A percentile compares a stretch with the other conserved stretches of the same genome.
Conservation (phyloP, 768 basidiomycete genomes). For the Termitomyces sp. region DNA sequence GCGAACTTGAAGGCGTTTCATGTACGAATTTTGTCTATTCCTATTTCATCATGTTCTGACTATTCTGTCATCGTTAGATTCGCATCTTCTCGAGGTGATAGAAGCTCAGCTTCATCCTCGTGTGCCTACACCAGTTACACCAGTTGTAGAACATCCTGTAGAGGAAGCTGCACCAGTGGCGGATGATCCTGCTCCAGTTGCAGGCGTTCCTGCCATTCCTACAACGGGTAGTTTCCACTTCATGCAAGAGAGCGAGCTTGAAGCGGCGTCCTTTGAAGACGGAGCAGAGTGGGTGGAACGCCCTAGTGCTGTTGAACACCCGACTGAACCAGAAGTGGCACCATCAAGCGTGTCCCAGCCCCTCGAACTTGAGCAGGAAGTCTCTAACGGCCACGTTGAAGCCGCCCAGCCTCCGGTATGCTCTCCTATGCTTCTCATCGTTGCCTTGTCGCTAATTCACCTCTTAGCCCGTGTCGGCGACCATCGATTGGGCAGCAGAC, state of each 20-base stretch:
- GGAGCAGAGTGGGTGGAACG: slow-evolving; percentile 54
- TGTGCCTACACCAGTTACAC: slow-evolving; percentile 33
- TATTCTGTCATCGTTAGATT: slow-evolving; percentile 36
- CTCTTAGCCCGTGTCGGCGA: slow-evolving; percentile 17
- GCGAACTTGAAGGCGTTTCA: slow-evolving; percentile 55
- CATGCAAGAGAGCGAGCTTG: slow-evolving; percentile 79
- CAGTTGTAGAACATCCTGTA: slow-evolving; percentile 27
- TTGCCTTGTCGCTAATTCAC: not conserved
- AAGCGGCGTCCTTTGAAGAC: slow-evolving; percentile 46
- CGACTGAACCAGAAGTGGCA: slow-evolving; percentile 14
- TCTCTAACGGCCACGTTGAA: slow-evolving; percentile 14
- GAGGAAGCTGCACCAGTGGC: slow-evolving; percentile 6
- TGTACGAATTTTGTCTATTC: slow-evolving; percentile 40
- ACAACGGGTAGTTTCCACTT: slow-evolving; percentile 64
- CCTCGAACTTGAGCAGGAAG: slow-evolving; percentile 11
- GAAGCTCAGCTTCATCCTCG: slow-evolving; percentile 46
- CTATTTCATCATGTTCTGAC: slow-evolving; percentile 3
- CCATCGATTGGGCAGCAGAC: slow-evolving; percentile 80
- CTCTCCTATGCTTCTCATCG: not conserved
- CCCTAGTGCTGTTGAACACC: slow-evolving; percentile 30
- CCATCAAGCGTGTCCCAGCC: slow-evolving; percentile 13
- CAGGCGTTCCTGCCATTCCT: slow-evolving; percentile 35
- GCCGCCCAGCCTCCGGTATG: slow-evolving; percentile 12
- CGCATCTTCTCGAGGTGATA: slow-evolving; percentile 55
- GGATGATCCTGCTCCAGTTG: slow-evolving; percentile 25